Base-by-base conservation (phyloP, 352 stramenopile genomes). In the Pythium rhizo-oryzae region DNA sequence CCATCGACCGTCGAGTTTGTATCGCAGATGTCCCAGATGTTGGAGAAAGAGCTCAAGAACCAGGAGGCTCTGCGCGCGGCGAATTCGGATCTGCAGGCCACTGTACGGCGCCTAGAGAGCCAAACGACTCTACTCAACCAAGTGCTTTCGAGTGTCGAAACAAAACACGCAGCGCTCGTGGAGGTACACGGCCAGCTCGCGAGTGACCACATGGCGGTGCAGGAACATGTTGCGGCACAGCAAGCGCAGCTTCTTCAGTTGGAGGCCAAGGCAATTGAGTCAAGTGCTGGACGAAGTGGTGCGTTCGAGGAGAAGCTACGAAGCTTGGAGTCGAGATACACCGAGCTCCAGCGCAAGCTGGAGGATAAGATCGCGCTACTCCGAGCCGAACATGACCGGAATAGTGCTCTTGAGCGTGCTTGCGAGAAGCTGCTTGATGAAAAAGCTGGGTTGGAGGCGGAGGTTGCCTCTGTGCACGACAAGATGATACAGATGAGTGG, bases 21-120 rank as follows among this genome's bases (percentile, higher is more conserved):
- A 43, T 33, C 4, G 50, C 63, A 89, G 81, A 65, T 89, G 28
- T 81, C 81, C 0, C 75, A 81, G 25, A 57, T 88, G 44, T 62
- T 88, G 58, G 80, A 88, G 54, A 85, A 79, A 39, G 77, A 90
- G 54, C 66, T 88, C 3, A 69, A 79, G 19, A 49, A 46, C 24
- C 74, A 84, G 30, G 70, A 77, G 7, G 68, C 76, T 15, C 50
- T 87, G 1, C 76, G 72, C 47, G 62, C 58, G 18, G 61, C 58
- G 6, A 78, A 85, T 44, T 23, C 52, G 13, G 74, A 86, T 39
- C 50, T 84, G 5, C 52, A 80, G 21, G 49, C 25, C 8, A 65
- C 81, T 13, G 25, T 76, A 0, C 54, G 67, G 19, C 79, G 67
- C 21, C 57, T 79, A 4, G 62, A 72, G 19, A 67, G 85, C 24